phyloP scores from a whole-genome alignment of 73 alveolate species.

The Paramecium biaurelia region DNA sequence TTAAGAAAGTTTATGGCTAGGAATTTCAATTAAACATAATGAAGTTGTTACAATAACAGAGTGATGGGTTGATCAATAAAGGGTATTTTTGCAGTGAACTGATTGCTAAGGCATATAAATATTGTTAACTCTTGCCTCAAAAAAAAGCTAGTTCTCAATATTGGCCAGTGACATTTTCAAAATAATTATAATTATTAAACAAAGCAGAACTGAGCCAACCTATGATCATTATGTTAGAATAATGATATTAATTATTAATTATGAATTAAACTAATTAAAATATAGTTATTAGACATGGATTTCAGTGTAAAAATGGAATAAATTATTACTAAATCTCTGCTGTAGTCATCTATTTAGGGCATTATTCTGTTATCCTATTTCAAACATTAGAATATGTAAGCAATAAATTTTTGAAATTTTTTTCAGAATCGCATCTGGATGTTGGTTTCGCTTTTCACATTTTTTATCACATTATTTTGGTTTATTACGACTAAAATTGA shows the following conservation, averaged over 20 bases:
- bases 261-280: not conserved
- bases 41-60: not conserved
- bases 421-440: not conserved
- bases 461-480: not conserved
- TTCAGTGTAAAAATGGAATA: slow-evolving; percentile 1
- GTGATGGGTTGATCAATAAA: not conserved
- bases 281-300: slow-evolving; percentile 38
- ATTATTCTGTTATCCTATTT: not conserved
- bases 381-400: not conserved
- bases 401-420: not conserved
- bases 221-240: not conserved
- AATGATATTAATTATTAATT: not conserved
- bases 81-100: slow-evolving; percentile 25
- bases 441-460: not conserved
- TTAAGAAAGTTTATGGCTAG: not conserved
- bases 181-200: not conserved
- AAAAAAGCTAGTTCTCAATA: not conserved
- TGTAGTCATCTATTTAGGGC: not conserved
- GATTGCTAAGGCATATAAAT: slow-evolving; percentile 28
- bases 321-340: not conserved
- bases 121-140: not conserved
- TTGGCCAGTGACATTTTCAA: not conserved
- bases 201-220: not conserved
- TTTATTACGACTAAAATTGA: slow-evolving; percentile 16
- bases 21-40: not conserved